phyloP scores from a whole-genome alignment of 768 basidiomycete species.

The Psilocybe tampanensis region DNA sequence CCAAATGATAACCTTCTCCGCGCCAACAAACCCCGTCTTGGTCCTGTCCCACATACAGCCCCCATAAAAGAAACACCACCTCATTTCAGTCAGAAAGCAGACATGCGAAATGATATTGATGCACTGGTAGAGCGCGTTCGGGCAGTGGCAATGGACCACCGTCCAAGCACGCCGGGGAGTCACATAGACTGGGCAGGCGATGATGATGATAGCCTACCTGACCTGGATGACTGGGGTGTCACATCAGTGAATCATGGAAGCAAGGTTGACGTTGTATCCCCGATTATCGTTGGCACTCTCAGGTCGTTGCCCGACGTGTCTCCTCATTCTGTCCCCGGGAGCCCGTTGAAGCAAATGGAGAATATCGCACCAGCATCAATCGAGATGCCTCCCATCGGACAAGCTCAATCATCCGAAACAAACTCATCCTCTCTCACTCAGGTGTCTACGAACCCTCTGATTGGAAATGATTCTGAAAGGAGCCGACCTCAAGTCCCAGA shows the following conservation, averaged over 20 bases:
- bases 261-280: constrained; percentile 56
- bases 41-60: constrained; percentile 37
- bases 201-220: constrained; percentile 81
- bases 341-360: constrained; percentile 13
- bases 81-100: constrained; percentile 47
- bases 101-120: constrained; percentile 67
- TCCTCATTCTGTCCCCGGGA: constrained; percentile 12
- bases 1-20: constrained; percentile 35
- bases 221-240: constrained; percentile 86
- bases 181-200: constrained; percentile 92
- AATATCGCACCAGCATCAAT: neutral
- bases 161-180: constrained; percentile 72
- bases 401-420: neutral
- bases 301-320: constrained; percentile 57
- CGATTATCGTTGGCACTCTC: constrained; percentile 66
- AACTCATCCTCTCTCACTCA: neutral
- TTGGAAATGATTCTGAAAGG: neutral
- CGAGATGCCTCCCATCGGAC: neutral
- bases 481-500: neutral
- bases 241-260: constrained; percentile 38
- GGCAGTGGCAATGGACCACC: constrained; percentile 70
- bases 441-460: neutral
- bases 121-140: constrained; percentile 79
- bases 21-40: constrained; percentile 31
- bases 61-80: constrained; percentile 61